Base-by-base conservation (phyloP, 768 basidiomycete species). In the Candolleomyces aberdarensis region DNA sequence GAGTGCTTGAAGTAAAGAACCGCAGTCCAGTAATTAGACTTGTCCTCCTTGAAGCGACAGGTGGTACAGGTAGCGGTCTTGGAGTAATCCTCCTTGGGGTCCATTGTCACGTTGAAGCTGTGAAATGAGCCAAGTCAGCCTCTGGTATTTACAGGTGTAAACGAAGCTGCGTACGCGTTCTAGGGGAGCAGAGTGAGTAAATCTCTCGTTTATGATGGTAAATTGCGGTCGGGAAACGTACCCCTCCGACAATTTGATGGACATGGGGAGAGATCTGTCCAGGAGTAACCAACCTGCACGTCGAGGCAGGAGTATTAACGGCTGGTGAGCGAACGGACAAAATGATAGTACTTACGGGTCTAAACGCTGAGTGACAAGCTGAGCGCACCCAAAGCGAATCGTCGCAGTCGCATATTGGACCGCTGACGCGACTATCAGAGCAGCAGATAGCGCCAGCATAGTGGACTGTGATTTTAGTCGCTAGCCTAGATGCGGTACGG, bases 21-120 rank as follows among this genome's bases (percentile, higher is more conserved):
- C 8, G 60, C 60, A n/a, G 60, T 61, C 60, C 60, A 61, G 41
- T 61, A 61, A 47, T 61, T 61, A 5, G 60, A 61, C 31, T 49
- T 56, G 44, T 61, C 49, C 32, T 61, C 55, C 56, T 61, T 61
- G 60, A 61, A 61, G 15, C 56, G 46, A 48, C 60, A 61, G 9
- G 60, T 57, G 9, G 60, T 61, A 46, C 60, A 61, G 1, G 55
- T 61, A 3, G 60, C 54, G 8, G 29, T 3, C 41, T 51, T 54
- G 17, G 60, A 29, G 22, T 56, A 43, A 20, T 61, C 60, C 26
- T 49, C 14, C 11, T 26, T 39, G 13, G 47, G 44, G 29, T 61
- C 47, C 60, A 61, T 56, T 6, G 60, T 40, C 15, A 61, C 17
- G 54, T 56, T 56, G 40, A 56, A 56, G 40, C 54, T 56, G 54